These are phyloP conservation scores for Kodamaea hsintzibuensis DNA, from an alignment of 805 yeast genomes.

Conservation along the genomic window DNA sequence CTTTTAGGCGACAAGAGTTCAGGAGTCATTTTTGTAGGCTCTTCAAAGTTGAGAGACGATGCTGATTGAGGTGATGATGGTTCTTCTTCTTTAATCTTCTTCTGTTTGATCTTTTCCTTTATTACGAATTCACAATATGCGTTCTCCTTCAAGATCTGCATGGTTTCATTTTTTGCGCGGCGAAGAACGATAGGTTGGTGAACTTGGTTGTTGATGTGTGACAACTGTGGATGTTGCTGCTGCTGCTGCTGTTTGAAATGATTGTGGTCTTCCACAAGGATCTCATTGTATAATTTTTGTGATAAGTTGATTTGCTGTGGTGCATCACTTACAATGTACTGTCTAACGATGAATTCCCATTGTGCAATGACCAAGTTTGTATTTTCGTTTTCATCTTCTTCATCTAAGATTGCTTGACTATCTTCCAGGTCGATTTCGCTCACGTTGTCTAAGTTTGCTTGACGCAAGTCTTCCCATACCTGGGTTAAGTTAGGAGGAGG, in stretches of 20 bases:
- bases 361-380: constrained; percentile 20
- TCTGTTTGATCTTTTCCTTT: not conserved
- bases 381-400: constrained; percentile 3
- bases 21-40: not conserved
- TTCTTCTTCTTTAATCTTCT: not conserved
- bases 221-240: constrained; percentile 27
- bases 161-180: constrained; percentile 32
- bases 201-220: constrained; percentile 11
- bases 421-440: constrained; percentile 10
- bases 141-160: constrained; percentile 36
- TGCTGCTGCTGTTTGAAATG: constrained; percentile 26
- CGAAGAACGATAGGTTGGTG: constrained; percentile 29
- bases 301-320: constrained; percentile 53
- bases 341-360: constrained; percentile 40
- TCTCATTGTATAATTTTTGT: constrained; percentile 30
- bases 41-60: not conserved
- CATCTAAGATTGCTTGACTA: constrained; percentile 6
- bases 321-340: constrained; percentile 44
- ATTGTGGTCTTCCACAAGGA: constrained; percentile 17
- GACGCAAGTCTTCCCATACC: constrained; percentile 30
- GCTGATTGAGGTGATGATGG: constrained; percentile 7
- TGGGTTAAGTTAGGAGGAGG: constrained; percentile 43
- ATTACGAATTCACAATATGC: constrained; percentile 22
- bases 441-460: not conserved
- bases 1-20: not conserved